phyloP scores from a whole-genome alignment of 2,329 filamentous ascomycete species.

The Emergomyces africanus region DNA sequence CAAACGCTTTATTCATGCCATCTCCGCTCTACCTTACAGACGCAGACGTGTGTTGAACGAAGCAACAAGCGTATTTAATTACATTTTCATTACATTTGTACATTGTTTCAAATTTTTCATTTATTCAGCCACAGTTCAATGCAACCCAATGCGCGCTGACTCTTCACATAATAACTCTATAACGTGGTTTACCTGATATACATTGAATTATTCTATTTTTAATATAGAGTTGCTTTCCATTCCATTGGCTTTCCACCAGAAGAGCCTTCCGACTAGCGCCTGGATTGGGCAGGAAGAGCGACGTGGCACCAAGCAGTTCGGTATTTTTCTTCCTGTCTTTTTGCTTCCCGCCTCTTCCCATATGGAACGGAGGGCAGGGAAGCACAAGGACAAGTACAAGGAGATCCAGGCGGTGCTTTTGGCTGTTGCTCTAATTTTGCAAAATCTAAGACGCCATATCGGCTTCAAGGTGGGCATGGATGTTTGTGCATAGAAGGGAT shows the following conservation, averaged over 20 bases:
- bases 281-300: constrained; percentile 3
- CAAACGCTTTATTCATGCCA: not conserved
- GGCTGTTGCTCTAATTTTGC: not conserved
- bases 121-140: not conserved
- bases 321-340: not conserved
- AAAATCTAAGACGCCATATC: not conserved
- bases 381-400: not conserved
- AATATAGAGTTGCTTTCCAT: not conserved
- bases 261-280: not conserved
- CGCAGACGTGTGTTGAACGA: not conserved
- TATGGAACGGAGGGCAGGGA: not conserved
- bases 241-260: not conserved
- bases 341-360: not conserved
- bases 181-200: not conserved
- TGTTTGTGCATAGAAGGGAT: not conserved
- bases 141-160: not conserved
- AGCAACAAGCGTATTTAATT: not conserved
- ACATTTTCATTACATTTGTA: not conserved
- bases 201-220: not conserved
- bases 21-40: not conserved
- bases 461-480: not conserved
- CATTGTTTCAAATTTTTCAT: not conserved
- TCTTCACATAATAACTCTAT: not conserved
- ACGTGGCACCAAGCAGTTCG: constrained; percentile 5
- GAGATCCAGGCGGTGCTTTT: not conserved